Base-by-base conservation (phyloP, 257 asterid species). In the Anisodus acutangulus region DNA sequence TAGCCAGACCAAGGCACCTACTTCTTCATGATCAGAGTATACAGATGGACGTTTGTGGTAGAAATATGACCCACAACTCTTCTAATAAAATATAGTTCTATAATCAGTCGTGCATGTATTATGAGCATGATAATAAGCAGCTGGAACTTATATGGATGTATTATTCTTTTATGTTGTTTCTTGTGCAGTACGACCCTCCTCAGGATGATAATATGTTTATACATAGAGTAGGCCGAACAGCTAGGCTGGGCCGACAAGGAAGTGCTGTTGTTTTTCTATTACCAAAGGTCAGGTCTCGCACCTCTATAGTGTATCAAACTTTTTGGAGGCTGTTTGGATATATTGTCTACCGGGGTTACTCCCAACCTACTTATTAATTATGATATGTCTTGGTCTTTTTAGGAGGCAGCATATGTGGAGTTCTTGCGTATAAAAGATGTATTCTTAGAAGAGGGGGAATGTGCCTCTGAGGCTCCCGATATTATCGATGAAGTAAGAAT, bases 181-280 rank as follows among this genome's bases (percentile, higher is more conserved):
- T 13, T 87, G 22, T 84, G 90, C 97, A 94, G 99, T 93, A 91
- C 86, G 99, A 96, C 22, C 99, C 97, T 76, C 99, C 98, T 83
- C 98, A 94, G 88, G 98, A 96, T 87, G 98, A 98, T 67, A 88
- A 93, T 86, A 93, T 96, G 87, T 96, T 96, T 76, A 79, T 96
- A 83, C 99, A 96, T 88, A 91, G 98, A 90, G 99, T 93, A 89
- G 99, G 99, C 78, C 92, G 99, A 91, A 96, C 99, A 55, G 99
- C 99, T 82, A 90, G 98, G 86, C 79, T 96, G 95, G 99, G 99
- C 60, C 92, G 98, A 54, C 91, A 93, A 90, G 99, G 99, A 80
- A 90, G 87, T 89, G 98, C 97, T n/a, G 87, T 92, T 82, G 95
- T 93, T 76, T 96, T 94, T 85, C 87, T 96, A 78, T 87, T 94